phyloP scores from a whole-genome alignment of 163 green algal genomes.

The Chlorella variabilis region DNA sequence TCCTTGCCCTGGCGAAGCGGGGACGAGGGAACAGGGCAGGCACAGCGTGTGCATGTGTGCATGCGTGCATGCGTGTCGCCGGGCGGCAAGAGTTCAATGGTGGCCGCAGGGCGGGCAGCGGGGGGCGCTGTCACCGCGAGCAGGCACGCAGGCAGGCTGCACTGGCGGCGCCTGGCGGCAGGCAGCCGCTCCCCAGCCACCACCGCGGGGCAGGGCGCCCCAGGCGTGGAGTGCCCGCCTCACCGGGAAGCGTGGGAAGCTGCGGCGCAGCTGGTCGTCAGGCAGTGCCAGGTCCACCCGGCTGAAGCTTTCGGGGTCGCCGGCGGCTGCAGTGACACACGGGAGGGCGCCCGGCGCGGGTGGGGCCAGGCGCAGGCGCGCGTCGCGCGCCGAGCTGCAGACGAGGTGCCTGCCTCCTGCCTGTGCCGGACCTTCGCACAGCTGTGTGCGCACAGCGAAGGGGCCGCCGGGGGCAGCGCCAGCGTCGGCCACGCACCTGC shows the following conservation, averaged over 20 bases:
- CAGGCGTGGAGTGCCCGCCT: background rate
- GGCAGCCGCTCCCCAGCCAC: background rate
- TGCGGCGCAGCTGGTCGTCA: slow-evolving; percentile 32
- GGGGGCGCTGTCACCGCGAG: too few relatives aligned
- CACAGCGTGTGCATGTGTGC: background rate
- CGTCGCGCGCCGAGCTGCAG: too few relatives aligned
- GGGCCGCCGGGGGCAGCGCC: background rate
- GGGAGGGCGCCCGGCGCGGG: too few relatives aligned
- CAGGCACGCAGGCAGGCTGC: too few relatives aligned
- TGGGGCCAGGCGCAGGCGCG: too few relatives aligned
- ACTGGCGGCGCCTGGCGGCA: too few relatives aligned
- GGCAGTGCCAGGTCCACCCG: slow-evolving; percentile 51
- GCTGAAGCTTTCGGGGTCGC: slow-evolving; percentile 53
- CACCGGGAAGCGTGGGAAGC: slow-evolving; percentile 61
- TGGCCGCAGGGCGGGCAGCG: too few relatives aligned
- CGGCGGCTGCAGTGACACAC: slow-evolving; percentile 8
- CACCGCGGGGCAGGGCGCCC: background rate
- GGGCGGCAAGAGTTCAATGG: too few relatives aligned
- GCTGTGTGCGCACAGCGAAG: too few relatives aligned
- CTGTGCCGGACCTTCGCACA: too few relatives aligned
- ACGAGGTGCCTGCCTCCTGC: too few relatives aligned
- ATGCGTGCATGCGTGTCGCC: too few relatives aligned
- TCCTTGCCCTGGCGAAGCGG: slow-evolving; percentile 27
- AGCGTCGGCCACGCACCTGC: background rate
- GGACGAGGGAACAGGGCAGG: background rate